Base-by-base conservation (phyloP, 1,284 basidiomycete species). In the Fistulina hepatica region DNA sequence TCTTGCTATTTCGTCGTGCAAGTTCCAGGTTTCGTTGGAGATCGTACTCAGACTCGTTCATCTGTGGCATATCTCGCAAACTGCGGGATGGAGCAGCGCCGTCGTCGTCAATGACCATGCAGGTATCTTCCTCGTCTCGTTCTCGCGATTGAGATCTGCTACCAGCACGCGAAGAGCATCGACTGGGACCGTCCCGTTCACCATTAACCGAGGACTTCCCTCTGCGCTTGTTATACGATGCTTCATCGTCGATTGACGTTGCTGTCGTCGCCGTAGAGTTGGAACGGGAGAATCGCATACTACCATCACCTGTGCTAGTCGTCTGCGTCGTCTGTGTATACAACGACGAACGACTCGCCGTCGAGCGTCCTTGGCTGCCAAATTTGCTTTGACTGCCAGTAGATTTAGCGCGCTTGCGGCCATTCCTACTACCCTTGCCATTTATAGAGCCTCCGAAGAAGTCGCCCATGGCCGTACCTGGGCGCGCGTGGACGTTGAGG, bases 1-100 rank as follows among this genome's bases (percentile, higher is more conserved):
- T 82, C 54, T 78, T 67, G 52, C 84, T 88, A 54, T 92, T 92
- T 45, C 72, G 69, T 44, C 83, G 65, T 5, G 88, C 89, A 34
- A 91, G 61, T 44, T 82, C 82, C 38, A 92, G 59, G 33, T 81
- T 74, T 58, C 71, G 65, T 19, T 75, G 69, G 39, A 92, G 61
- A 51, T 89, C 78, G 44, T 73, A 68, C 50, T 89, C 86, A 10
- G 79, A 83, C 31, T 70, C 64, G 44, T 80, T 74, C 28, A 31
- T 13, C 28, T n/a, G 15, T n/a, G n/a, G n/a, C 46, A 72, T 55
- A 9, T 58, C 50, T 8, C 54, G 52, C 39, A 58, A 43, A 32
- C 56, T 53, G 33, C n/a, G n/a, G n/a, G n/a, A n/a, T n/a, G n/a
- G n/a, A n/a, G n/a, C n/a, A 13, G 15, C 15, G 15, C 53, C 60